A percentile compares a stretch with the other conserved stretches of the same genome.
Evolutionary conservation across 331 rosid species (phyloP).

Genomic region (Ulmus americana): DNA sequence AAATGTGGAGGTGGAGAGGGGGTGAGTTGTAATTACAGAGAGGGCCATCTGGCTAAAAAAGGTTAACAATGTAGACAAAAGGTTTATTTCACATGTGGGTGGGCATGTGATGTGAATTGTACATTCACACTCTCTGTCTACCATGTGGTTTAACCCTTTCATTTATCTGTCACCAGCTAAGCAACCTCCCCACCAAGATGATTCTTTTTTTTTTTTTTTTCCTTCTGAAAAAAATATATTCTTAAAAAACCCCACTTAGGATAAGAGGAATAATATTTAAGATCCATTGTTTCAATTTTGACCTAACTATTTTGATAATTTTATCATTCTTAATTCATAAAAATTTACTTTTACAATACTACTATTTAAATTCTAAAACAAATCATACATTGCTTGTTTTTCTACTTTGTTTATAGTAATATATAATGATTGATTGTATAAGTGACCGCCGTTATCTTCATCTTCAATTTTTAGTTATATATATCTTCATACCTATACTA

Average conservation of each 20-base stretch:
- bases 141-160: conserved; percentile 85
- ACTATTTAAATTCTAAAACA: no score
- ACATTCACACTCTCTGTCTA: conserved; percentile 72
- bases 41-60: conserved; percentile 31
- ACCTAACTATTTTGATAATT: no score
- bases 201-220: conserved; percentile 16
- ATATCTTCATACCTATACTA: conserved; percentile 14
- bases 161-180: conserved; percentile 94
- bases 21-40: conserved; percentile 22
- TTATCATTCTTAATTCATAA: no score
- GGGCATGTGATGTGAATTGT: conserved; percentile 86
- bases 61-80: conserved; percentile 70
- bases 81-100: conserved; percentile 80
- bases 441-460: conserved; percentile 28
- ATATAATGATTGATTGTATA: conserved; percentile 20
- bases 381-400: no score
- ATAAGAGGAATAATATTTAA: no score
- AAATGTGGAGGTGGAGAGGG: not conserved
- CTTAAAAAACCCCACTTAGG: no score
- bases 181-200: conserved; percentile 51
- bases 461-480: not conserved
- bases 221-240: not conserved
- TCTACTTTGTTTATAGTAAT: not conserved
- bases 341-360: no score
- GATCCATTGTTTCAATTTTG: no score